Evolutionary conservation across 129 eudicot species (phyloP), one percentile per base, ranked within the genome.

Genomic region (Flaveria robusta): DNA sequence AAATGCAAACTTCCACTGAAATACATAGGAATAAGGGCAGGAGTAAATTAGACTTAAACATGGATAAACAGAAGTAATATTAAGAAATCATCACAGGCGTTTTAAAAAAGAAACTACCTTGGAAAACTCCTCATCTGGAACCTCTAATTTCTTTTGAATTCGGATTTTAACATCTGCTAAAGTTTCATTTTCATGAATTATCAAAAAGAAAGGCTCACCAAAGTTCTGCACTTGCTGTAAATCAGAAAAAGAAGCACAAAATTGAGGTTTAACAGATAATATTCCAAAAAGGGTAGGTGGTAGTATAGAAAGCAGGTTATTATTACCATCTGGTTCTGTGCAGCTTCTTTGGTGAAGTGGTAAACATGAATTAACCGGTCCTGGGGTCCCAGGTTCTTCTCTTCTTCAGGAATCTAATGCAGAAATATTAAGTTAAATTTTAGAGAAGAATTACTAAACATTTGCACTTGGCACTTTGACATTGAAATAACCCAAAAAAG

Each of bases 361-460:
- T 94, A 94, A 52, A 94, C 98, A 87, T 94, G 97, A 77, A 91
- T 94, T 64, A 94, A 52, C 64, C 96, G 91, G 75, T 94, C 96
- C 22, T 87, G 86, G 34, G 97, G 87, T 56, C 96, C 93, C 52
- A 91, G 81, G 78, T 91, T 89, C 88, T 88, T 91, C 81, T 94
- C 98, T 80, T 94, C 98, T 86, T 94, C 97, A 22, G 98, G 98
- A 76, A 94, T 86, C 98, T 94, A 85, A 46, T 60, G 19, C 18
- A 46, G 22, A 43, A 56, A 78, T 10, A 42, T 65, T 6, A 51
- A 50, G 16, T 31, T 2, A 34, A 0, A 65, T 16, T 1, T 31
- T 54, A 18, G 6, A 13, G 49, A 26, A 4, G 12, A 5, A 66
- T 37, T 23, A 39, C 52, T 42, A 52, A 51, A 39, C 59, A 54